Conservation (phyloP, 2,329 filamentous ascomycete genomes). For the Talaromyces verruculosus region DNA sequence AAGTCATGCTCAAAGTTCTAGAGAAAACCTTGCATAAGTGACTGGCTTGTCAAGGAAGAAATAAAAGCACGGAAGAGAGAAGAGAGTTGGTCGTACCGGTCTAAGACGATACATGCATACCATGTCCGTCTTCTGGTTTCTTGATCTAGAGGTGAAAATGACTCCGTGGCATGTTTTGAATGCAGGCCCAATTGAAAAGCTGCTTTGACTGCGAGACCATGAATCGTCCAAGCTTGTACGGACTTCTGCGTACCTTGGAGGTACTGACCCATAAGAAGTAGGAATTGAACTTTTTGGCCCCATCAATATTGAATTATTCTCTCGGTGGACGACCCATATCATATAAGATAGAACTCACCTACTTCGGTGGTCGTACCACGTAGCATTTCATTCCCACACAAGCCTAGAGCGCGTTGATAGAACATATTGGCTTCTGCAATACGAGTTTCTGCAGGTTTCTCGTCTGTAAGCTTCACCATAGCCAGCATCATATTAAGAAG, state of each 20-base stretch:
- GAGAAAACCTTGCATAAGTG: not conserved
- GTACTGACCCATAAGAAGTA: conserved; percentile 54
- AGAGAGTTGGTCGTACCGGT: conserved; percentile 36
- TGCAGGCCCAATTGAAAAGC: conserved; percentile 56
- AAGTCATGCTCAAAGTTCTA: conserved; percentile 53
- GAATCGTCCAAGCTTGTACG: conserved; percentile 55
- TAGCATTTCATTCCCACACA: conserved; percentile 47
- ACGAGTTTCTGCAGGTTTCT: conserved; percentile 37
- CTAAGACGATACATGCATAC: conserved; percentile 52
- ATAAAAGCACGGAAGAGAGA: not conserved
- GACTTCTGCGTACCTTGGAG: conserved; percentile 57
- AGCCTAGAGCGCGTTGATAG: conserved; percentile 45
- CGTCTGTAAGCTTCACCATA: conserved; percentile 40
- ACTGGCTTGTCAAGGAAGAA: not conserved
- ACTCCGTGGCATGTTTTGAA: conserved; percentile 39
- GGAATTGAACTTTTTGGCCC: conserved; percentile 45
- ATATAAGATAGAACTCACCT: conserved; percentile 29
- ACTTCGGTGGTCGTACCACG: conserved; percentile 49
- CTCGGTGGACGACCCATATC: not conserved
- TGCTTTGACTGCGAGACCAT: conserved; percentile 54
- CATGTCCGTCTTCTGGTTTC: conserved; percentile 53
- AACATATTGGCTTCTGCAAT: conserved; percentile 47
- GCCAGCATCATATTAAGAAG: conserved; percentile 54
- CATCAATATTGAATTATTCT: not conserved
- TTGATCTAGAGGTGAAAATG: conserved; percentile 44